Percentiles rank a stretch among this genome's conserved stretches.
These are phyloP conservation scores for Cladorrhinum sp. DNA, from an alignment of 2,329 filamentous ascomycete species.

Conservation along the genomic window DNA sequence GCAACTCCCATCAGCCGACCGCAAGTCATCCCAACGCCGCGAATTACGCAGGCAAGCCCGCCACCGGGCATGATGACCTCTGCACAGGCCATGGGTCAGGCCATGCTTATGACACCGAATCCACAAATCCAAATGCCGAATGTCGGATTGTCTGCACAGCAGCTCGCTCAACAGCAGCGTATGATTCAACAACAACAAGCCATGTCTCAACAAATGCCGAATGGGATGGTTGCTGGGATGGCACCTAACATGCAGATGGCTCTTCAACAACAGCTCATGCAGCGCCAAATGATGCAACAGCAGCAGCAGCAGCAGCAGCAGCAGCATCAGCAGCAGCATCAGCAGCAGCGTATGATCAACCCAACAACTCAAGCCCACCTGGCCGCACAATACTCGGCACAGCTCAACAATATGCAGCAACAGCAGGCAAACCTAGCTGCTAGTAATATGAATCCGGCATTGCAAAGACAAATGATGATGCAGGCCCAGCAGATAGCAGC, in stretches of 20 bases:
- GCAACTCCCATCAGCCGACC: conserved; percentile 56
- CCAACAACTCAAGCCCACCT: conserved; percentile 43
- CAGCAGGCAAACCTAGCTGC: conserved; percentile 27
- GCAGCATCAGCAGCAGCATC: conserved; percentile 39
- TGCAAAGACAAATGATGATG: conserved; percentile 2
- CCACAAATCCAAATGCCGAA: conserved; percentile 43
- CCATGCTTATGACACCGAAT: conserved; percentile 49
- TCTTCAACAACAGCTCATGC: conserved; percentile 34
- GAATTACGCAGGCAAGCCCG: conserved; percentile 61
- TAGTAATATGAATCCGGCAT: conserved; percentile 28
- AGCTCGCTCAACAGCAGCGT: conserved; percentile 47
- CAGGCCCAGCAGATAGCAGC: conserved; percentile 22
- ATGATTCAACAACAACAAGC: conserved; percentile 45
- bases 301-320: conserved; percentile 35
- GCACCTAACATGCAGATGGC: conserved; percentile 33
- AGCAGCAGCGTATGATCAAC: conserved; percentile 33
- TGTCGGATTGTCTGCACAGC: conserved; percentile 34
- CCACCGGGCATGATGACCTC: conserved; percentile 53
- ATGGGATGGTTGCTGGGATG: conserved; percentile 42
- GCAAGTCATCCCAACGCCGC: conserved; percentile 53
- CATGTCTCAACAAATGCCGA: conserved; percentile 32
- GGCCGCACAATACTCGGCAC: conserved; percentile 43
- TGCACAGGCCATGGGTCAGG: conserved; percentile 52
- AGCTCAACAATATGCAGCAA: conserved; percentile 41
- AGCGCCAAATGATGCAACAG: conserved; percentile 40